Conservation (phyloP, 2,329 filamentous ascomycete genomes). For the Teratosphaeria epicoccoides region DNA sequence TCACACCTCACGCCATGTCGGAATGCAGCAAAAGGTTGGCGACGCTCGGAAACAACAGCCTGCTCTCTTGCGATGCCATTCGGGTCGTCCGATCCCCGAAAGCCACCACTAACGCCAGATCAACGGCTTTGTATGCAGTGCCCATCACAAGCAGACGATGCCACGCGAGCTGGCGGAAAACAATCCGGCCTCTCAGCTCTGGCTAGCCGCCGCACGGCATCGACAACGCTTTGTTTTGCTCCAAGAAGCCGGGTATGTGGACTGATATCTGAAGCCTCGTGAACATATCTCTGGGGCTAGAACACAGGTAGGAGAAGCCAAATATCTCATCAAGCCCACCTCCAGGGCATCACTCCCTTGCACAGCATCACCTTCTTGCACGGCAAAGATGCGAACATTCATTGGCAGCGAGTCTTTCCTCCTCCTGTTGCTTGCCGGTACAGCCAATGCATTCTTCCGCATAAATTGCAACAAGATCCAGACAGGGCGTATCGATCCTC, state of each 20-base stretch:
- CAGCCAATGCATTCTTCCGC: conserved; percentile 25
- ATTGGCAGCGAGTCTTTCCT: background rate
- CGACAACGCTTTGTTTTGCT: background rate
- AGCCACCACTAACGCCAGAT: background rate
- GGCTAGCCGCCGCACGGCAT: background rate
- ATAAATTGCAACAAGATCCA: conserved; percentile 27
- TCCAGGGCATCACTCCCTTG: too few species aligned
- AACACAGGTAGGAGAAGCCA: background rate
- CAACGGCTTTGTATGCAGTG: background rate
- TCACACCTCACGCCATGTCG: too few species aligned
- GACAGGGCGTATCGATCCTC: conserved; percentile 27
- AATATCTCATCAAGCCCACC: background rate
- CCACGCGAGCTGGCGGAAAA: background rate
- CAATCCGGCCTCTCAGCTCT: background rate
- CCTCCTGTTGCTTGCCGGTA: conserved; percentile 6
- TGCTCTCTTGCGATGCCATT: too few species aligned
- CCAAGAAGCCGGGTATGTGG: background rate
- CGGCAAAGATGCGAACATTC: background rate
- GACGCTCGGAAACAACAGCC: too few species aligned
- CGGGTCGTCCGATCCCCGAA: too few species aligned
- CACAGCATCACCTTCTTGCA: background rate
- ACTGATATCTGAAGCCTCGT: background rate
- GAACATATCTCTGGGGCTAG: background rate
- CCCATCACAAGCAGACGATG: background rate
- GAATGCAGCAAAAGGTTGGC: too few species aligned